Conservation (phyloP, 2,329 filamentous ascomycete species). For the Xylaria hypoxylon region DNA sequence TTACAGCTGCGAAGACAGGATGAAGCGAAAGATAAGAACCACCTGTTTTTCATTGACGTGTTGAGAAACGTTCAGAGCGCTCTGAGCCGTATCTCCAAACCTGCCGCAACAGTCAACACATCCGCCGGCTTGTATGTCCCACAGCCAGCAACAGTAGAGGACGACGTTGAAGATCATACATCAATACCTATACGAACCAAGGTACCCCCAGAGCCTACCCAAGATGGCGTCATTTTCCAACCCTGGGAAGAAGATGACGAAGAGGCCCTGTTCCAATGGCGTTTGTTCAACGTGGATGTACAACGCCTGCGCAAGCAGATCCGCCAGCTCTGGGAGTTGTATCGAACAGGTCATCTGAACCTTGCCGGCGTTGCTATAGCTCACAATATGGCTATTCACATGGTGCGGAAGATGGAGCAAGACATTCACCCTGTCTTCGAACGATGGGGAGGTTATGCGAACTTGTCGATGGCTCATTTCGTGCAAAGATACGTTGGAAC, state of each 20-base stretch:
- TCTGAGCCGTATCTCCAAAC: neutral
- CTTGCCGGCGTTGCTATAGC: conserved; percentile 16
- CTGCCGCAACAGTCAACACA: neutral
- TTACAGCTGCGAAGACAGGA: conserved; percentile 10
- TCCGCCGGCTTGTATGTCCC: neutral
- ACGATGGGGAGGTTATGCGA: conserved; percentile 3
- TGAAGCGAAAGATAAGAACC: conserved; percentile 2
- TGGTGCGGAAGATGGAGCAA: conserved; percentile 17
- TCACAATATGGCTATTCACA: conserved; percentile 22
- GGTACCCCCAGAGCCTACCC: neutral
- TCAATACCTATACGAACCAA: neutral
- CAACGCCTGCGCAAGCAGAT: conserved; percentile 17
- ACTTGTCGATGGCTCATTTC: neutral
- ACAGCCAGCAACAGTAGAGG: conserved; percentile 3
- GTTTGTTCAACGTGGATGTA: conserved; percentile 15
- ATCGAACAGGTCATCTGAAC: neutral
- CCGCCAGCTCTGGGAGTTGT: conserved; percentile 20
- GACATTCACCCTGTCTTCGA: conserved; percentile 10
- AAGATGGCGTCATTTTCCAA: conserved; percentile 14
- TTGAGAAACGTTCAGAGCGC: neutral
- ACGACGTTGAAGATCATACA: neutral
- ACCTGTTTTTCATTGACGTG: conserved; percentile 23
- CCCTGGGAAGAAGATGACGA: conserved; percentile 20
- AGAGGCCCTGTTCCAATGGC: conserved; percentile 24
- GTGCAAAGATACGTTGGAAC: neutral